Evolutionary conservation across 2,329 filamentous ascomycete species (phyloP), one percentile per base, ranked within the genome.

Genomic region (Akanthomyces dipterigenus): DNA sequence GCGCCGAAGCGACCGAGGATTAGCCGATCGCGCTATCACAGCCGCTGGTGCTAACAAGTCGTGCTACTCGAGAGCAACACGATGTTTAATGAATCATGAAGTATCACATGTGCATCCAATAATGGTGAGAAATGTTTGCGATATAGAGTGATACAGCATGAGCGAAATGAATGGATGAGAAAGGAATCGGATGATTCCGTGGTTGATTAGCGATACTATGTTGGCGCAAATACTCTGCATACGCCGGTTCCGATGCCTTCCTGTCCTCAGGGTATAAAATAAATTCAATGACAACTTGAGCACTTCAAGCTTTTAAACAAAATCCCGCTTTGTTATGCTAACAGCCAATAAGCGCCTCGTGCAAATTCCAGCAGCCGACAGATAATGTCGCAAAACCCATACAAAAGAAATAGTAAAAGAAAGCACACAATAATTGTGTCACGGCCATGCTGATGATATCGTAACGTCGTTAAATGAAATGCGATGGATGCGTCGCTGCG

Each of bases 281-380:
- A 40, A 55, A 61, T 48, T 11, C 40, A 34, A 61, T 28, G 28
- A 38, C 28, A 40, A 50, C 50, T 55, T 55, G 50, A 55, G 49
- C 50, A 48, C 49, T 55, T 55, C 50, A 48, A 61, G 40, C 45
- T 26, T 61, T 26, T 46, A 57, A 24, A 42, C 14, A 36, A 51
- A 31, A 51, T 28, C 20, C 57, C 34, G 34, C 53, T 51, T 51
- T 48, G 54, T 54, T 62, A 62, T 62, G 60, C 54, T 38, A 58
- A 20, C 48, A 31, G 26, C 36, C 60, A 36, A 36, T 40, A 14
- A 56, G 45, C 45, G 60, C 53, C 53, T 36, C 34, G 45, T 36
- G 34, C 22, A 43, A 31, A 61, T 55, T 24, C 9, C 16, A 49
- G 18, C 31, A 34, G 40, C 28, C 40, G 16, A 40, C 20, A n/a